Base-by-base conservation (phyloP, 495 filamentous ascomycete genomes). In the Xylaria venustula region DNA sequence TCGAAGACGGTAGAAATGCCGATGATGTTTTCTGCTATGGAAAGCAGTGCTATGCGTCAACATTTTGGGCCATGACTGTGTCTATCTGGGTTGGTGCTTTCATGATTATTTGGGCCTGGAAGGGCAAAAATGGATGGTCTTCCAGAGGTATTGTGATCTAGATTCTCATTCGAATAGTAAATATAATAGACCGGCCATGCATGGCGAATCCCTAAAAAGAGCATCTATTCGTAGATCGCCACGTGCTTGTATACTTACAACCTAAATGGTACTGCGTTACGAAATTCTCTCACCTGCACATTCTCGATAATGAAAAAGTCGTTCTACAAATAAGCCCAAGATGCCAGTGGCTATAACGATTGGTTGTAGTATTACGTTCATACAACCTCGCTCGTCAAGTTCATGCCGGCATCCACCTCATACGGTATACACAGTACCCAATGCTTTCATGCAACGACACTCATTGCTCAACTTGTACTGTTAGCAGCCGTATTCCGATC, bases 71-170 rank as follows among this genome's bases (percentile, higher is more conserved):
- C 7, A 90, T 93, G 80, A 87, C 88, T 1, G 72, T 81, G 4
- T 89, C 86, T 67, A 86, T 93, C 2, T 92, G 88, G 85, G 67
- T 91, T 44, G 94, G 93, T 0, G 83, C 89, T 65, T 83, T 72
- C 26, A 76, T 90, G 61, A 92, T 92, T 80, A 45, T 81, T 28
- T 86, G 81, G 81, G 92, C 91, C 30, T 97, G 94, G 94, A 89
- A 86, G 70, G 87, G 88, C 19, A 79, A 65, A 58, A 80, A 79
- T 49, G 88, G 89, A 1, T 98, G 94, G 94, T 85, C 79, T 66
- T 82, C 80, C 63, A 82, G 90, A 55, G 91, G 91, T 0, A 85
- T 97, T 73, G 79, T 87, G 53, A 92, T 98, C 26, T 71, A 60
- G 47, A 41, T 7, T 52, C 34, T 5, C 25, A 23, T 44, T 23